Base-by-base conservation (phyloP, 2,329 filamentous ascomycete genomes). In the Seiridium cupressi region DNA sequence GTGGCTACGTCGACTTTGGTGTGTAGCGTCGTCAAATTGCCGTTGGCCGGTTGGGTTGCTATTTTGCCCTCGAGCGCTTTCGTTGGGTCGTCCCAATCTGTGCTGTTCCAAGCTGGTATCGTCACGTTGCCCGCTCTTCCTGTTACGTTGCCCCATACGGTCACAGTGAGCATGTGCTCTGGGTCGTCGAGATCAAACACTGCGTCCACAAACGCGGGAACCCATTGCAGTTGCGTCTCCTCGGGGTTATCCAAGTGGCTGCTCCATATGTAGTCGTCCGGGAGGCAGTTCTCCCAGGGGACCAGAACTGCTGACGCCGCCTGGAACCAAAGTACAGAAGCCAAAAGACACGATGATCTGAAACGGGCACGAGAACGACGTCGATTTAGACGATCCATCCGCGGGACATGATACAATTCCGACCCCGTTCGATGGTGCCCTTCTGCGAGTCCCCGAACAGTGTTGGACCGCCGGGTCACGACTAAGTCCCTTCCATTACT, bases 61-160 rank as follows among this genome's bases (percentile, higher is more conserved):
- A 97, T 97, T 80, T 97, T 97, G 70, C 93, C 92, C 63, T 81
- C 78, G 58, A 86, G 78, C 0, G 83, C 87, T 54, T 81, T 72
- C 42, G 82, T 84, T 1, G 80, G 70, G 70, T 95, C 79, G 2
- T 66, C 72, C 91, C 92, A 92, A 51, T 80, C 76, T 0, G 84
- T 74, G 66, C 82, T 74, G 66, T 82, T 74, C 18, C 82, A 75
- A 0, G 84, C 68, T 40, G 92, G 92, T 57, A 92, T 84, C 2
- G 75, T 62, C n/a, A 79, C 77, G 10, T 76, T 70, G 2, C 81
- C 80, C 49, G 84, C 81, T 55, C 89, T 86, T 51, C 95, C 95
- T 7, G 89, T 91, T 36, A 98, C 92, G 74, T 98, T 97, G 56
- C 93, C 94, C 79, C 92, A 98, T 51, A 97, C 84, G 1, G 88